These are phyloP conservation scores for Aspergillus latus DNA, from an alignment of 2,329 filamentous ascomycete genomes.

Conservation along the genomic window DNA sequence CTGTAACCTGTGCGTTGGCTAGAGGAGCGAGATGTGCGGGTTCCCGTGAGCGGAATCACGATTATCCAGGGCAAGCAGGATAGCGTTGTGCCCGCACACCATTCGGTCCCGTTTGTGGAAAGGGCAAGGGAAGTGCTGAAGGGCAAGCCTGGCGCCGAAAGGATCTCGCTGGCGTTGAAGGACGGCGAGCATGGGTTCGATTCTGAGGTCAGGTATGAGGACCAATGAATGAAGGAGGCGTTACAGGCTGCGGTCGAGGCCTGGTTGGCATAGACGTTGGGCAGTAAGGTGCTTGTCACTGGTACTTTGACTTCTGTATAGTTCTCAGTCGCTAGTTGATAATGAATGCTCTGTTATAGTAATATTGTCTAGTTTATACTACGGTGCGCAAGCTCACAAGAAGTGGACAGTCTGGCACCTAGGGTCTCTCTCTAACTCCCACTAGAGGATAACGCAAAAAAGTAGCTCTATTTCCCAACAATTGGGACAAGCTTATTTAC, in stretches of 20 bases:
- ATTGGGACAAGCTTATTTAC: no score
- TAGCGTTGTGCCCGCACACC: slow-evolving; percentile 30
- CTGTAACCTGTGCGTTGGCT: slow-evolving; percentile 33
- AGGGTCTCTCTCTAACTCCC: no score
- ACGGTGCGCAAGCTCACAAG: no score
- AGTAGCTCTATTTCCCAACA: no score
- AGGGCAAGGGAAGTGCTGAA: slow-evolving; percentile 20
- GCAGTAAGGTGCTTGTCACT: neutral
- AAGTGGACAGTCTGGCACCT: no score
- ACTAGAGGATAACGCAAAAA: no score
- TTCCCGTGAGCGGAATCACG: slow-evolving; percentile 33
- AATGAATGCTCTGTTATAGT: neutral
- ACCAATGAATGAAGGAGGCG: slow-evolving; percentile 32
- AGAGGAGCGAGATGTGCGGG: slow-evolving; percentile 21
- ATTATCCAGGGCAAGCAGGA: slow-evolving; percentile 40
- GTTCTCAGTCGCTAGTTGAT: neutral
- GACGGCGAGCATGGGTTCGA: slow-evolving; percentile 43
- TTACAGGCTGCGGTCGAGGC: slow-evolving; percentile 25
- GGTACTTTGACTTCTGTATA: neutral
- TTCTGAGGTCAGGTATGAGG: slow-evolving; percentile 20
- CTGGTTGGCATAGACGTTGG: slow-evolving; percentile 25
- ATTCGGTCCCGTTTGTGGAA: slow-evolving; percentile 30
- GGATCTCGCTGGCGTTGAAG: slow-evolving; percentile 26
- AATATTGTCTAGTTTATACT: no score
- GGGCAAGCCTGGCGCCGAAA: slow-evolving; percentile 20